Conservation (phyloP, 805 yeast genomes). For the Ogataea glucozyma region DNA sequence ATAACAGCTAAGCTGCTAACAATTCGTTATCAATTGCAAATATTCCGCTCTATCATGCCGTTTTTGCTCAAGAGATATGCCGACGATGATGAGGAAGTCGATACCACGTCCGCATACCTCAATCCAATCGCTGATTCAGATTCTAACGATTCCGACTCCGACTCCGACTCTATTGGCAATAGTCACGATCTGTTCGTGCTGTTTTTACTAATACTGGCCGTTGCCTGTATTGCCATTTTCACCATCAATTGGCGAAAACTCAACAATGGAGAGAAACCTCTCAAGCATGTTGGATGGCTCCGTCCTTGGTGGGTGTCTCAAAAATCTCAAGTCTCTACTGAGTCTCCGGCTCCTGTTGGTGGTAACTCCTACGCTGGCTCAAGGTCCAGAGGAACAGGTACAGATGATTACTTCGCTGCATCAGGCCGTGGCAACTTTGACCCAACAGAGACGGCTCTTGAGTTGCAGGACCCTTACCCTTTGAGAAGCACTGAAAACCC, state of each 20-base stretch:
- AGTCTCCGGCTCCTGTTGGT: no score
- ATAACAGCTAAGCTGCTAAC: no score
- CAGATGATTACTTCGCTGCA: neutral
- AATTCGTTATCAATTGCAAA: no score
- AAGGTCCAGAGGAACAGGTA: neutral
- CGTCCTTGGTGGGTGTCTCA: slow-evolving; percentile 5
- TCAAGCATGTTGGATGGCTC: slow-evolving; percentile 2
- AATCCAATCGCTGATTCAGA: neutral
- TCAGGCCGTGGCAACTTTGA: slow-evolving; percentile 5
- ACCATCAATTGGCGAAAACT: slow-evolving; percentile 5
- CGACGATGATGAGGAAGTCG: slow-evolving; percentile 2
- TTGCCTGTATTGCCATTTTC: slow-evolving; percentile 1
- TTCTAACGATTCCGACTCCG: neutral
- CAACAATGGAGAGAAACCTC: slow-evolving; percentile 8
- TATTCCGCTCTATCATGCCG: no score
- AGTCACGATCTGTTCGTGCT: neutral
- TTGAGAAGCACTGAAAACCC: slow-evolving; percentile 5
- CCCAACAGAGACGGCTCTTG: neutral
- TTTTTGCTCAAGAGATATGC: neutral
- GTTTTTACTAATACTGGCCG: neutral
- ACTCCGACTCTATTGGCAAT: neutral
- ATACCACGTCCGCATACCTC: slow-evolving; percentile 1
- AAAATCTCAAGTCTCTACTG: neutral
- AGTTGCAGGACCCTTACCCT: slow-evolving; percentile 4
- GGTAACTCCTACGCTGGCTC: no score